These are phyloP conservation scores for Cichorium intybus DNA, from an alignment of 140 eudicot species.

Conservation along the genomic window DNA sequence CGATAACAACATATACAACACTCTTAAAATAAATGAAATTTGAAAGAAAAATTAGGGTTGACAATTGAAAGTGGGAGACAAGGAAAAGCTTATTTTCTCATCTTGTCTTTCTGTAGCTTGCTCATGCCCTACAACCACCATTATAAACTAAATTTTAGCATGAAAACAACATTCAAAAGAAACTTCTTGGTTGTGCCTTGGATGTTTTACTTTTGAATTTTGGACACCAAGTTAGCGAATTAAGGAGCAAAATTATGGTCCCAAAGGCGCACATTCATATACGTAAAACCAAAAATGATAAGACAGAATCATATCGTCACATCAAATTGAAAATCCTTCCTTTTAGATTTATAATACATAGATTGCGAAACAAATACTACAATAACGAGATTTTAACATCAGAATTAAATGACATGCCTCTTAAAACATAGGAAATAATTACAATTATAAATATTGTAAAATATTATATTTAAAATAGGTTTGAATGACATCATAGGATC, in stretches of 20 bases:
- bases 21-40: too few relatives aligned
- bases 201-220: conserved; percentile 4
- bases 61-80: conserved; percentile 46
- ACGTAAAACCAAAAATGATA: neutral
- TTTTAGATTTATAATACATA: neutral
- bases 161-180: conserved; percentile 12
- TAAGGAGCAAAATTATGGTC: neutral
- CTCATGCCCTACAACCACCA: conserved; percentile 35
- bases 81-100: conserved; percentile 22
- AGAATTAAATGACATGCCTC: neutral
- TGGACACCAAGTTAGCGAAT: neutral
- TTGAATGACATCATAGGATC: conserved; percentile 2
- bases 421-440: too few relatives aligned
- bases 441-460: neutral
- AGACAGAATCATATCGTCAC: neutral
- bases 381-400: neutral
- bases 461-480: neutral
- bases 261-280: neutral
- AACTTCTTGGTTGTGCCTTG: conserved; percentile 12
- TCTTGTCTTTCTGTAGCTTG: conserved; percentile 34
- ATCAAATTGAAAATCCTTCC: neutral
- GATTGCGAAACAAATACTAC: neutral
- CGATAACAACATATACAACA: too few relatives aligned
- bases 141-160: conserved; percentile 19
- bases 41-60: conserved; percentile 28